A percentile compares a stretch with the other conserved stretches of the same genome.
phyloP scores from a whole-genome alignment of 73 alveolate species.

The Stentor roeselii region DNA sequence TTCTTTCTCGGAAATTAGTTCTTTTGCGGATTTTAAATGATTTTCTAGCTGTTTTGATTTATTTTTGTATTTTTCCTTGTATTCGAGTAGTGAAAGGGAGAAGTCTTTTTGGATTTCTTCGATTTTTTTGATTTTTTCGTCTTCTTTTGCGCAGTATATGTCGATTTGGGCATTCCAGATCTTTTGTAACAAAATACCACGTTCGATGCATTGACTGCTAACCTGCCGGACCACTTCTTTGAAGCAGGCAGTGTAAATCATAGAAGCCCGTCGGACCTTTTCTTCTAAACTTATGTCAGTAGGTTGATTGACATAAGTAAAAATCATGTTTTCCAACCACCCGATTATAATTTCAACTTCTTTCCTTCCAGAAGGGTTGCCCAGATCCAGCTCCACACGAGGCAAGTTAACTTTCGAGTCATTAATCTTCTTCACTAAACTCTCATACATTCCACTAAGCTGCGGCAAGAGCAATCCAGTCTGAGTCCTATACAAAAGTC shows the following conservation, averaged over 20 bases:
- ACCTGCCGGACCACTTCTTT: slow-evolving; percentile 46
- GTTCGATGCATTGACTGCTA: slow-evolving; percentile 36
- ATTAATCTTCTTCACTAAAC: background rate
- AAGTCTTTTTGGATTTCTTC: background rate
- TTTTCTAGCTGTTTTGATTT: background rate
- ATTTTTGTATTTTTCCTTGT: background rate
- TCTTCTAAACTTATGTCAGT: slow-evolving; percentile 5
- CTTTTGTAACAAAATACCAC: slow-evolving; percentile 43
- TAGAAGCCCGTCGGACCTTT: slow-evolving; percentile 20
- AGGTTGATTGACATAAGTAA: slow-evolving; percentile 18
- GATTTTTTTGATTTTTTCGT: background rate
- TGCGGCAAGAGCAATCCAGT: background rate
- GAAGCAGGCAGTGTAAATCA: slow-evolving; percentile 50
- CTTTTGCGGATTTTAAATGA: background rate
- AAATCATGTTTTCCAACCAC: slow-evolving; percentile 33
- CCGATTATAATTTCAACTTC: slow-evolving; percentile 29
- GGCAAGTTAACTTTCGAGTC: background rate
- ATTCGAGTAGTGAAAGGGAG: background rate
- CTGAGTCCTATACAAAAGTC: slow-evolving; percentile 17
- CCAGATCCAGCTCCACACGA: background rate
- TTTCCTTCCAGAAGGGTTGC: slow-evolving; percentile 32
- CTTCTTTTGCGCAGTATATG: slow-evolving; percentile 5
- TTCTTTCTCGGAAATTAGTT: background rate
- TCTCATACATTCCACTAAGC: background rate
- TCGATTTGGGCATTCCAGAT: slow-evolving; percentile 42